Conservation (phyloP, 2,329 filamentous ascomycete genomes). For the Aspergillus neoniger region DNA sequence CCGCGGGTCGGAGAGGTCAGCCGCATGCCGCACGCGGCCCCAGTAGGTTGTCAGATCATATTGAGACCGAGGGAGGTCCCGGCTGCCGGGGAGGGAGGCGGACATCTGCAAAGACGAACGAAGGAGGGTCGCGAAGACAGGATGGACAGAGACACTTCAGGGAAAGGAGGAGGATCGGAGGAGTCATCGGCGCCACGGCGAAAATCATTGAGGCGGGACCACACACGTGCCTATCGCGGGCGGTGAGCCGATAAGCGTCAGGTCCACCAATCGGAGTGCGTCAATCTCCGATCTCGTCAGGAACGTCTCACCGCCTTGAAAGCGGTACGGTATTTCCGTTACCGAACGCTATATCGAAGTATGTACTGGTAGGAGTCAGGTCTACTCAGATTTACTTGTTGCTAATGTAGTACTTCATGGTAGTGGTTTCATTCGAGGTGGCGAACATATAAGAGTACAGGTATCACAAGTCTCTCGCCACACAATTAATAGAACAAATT, state of each 20-base stretch:
- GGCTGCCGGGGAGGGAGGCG: conserved; percentile 63
- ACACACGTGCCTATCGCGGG: conserved; percentile 29
- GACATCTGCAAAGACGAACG: conserved; percentile 52
- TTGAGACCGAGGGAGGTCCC: conserved; percentile 86
- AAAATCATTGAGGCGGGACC: conserved; percentile 20
- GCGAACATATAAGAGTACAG: conserved; percentile 18
- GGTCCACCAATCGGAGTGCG: conserved; percentile 21
- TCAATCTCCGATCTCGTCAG: conserved; percentile 6
- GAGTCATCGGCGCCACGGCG: conserved; percentile 3
- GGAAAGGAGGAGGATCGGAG: conserved; percentile 19
- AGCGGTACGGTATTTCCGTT: neutral
- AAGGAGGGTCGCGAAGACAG: conserved; percentile 3
- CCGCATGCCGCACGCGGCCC: conserved; percentile 88
- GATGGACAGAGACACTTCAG: conserved; percentile 1
- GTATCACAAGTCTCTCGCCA: conserved; percentile 16
- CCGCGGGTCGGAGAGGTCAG: conserved; percentile 92
- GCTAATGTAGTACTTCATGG: too few relatives aligned
- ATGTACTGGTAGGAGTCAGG: too few relatives aligned
- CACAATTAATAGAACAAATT: conserved; percentile 21
- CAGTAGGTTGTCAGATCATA: conserved; percentile 93
- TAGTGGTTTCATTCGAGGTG: neutral
- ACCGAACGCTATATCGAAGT: neutral
- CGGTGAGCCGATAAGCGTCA: conserved; percentile 38
- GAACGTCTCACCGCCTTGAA: conserved; percentile 14
- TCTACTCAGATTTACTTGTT: too few relatives aligned